Evolutionary conservation across 2,329 filamentous ascomycete genomes (phyloP).

Genomic region (Cercospora nicotianae): DNA sequence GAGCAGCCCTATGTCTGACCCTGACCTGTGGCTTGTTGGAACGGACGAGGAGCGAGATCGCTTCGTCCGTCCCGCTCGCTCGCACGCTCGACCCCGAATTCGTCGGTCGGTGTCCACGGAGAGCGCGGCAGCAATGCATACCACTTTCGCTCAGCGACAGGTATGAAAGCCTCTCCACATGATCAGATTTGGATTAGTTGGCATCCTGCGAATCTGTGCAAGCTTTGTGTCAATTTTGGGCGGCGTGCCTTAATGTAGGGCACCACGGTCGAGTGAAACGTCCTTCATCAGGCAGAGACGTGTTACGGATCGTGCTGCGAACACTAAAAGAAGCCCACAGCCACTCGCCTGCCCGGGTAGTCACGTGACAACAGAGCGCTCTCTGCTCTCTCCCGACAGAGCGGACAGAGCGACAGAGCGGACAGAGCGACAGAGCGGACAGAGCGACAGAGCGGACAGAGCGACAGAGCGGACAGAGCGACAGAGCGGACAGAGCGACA

Average conservation of each 20-base stretch:
- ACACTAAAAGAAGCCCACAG: too few relatives aligned
- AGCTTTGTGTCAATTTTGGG: neutral
- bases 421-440: too few relatives aligned
- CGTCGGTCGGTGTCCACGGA: slow-evolving; percentile 1
- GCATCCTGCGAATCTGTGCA: neutral
- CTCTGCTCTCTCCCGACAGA: too few relatives aligned
- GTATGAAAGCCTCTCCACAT: neutral
- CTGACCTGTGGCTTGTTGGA: neutral
- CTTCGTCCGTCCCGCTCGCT: neutral
- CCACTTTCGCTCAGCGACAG: neutral
- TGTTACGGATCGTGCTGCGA: too few relatives aligned
- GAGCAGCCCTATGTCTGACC: slow-evolving; percentile 1
- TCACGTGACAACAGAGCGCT: too few relatives aligned
- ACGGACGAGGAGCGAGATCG: neutral
- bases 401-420: too few relatives aligned
- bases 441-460: too few relatives aligned
- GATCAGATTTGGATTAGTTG: neutral
- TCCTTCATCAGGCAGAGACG: neutral
- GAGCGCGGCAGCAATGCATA: neutral
- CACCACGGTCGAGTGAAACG: slow-evolving; percentile 2
- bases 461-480: too few relatives aligned
- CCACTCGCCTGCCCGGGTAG: too few relatives aligned
- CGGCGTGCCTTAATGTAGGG: neutral
- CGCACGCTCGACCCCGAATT: neutral
- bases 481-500: too few relatives aligned